Evolutionary conservation across 2,329 filamentous ascomycete species (phyloP).

Genomic region (Colletotrichum euphorbiae): DNA sequence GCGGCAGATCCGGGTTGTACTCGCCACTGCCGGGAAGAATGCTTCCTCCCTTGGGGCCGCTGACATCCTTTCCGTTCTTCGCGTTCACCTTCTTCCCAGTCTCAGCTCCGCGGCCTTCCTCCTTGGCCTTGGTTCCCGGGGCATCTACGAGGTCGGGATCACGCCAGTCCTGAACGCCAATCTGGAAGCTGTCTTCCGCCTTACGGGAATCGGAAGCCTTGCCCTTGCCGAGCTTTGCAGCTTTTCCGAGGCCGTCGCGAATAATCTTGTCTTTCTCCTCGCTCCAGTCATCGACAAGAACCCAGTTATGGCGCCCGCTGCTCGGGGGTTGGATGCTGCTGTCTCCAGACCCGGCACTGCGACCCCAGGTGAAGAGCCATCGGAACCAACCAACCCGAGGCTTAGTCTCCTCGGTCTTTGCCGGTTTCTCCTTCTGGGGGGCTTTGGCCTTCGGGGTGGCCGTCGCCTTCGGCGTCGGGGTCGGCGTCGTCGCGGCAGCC

Average conservation of each 20-base stretch:
- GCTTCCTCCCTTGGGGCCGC: constrained; percentile 70
- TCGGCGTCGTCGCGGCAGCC: constrained; percentile 45
- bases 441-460: constrained; percentile 44
- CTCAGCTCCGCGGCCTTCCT: constrained; percentile 13
- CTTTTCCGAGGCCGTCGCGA: constrained; percentile 56
- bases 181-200: constrained; percentile 74
- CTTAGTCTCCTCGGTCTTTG: constrained; percentile 40
- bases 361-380: constrained; percentile 53
- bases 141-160: constrained; percentile 63
- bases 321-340: constrained; percentile 75
- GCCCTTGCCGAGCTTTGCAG: constrained; percentile 47
- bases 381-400: constrained; percentile 57
- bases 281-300: constrained; percentile 74
- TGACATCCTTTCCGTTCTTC: constrained; percentile 43
- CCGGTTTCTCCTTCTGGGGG: constrained; percentile 44
- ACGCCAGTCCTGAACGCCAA: constrained; percentile 89
- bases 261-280: constrained; percentile 62
- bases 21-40: constrained; percentile 80
- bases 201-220: constrained; percentile 41
- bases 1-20: constrained; percentile 57
- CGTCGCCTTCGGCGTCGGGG: constrained; percentile 45
- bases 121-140: constrained; percentile 55
- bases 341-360: constrained; percentile 46
- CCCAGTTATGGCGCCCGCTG: constrained; percentile 81
- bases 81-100: constrained; percentile 39